Evolutionary conservation across 2,329 filamentous ascomycete species (phyloP).

Genomic region (Aschersonia sp.): DNA sequence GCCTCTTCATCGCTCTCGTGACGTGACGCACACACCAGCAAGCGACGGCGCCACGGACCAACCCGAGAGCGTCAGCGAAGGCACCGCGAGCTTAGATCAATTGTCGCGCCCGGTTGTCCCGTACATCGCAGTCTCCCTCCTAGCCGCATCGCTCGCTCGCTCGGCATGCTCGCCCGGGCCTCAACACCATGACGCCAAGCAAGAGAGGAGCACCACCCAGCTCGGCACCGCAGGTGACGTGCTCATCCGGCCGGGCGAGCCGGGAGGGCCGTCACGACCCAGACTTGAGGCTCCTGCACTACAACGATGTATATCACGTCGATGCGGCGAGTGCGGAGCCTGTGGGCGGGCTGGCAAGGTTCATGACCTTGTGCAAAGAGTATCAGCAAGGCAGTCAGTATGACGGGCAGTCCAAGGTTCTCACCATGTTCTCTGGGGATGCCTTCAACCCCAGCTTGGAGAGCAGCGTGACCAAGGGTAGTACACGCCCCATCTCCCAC

Average conservation of each 20-base stretch:
- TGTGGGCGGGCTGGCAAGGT: constrained; percentile 66
- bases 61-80: no score
- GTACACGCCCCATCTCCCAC: no score
- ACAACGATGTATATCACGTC: constrained; percentile 89
- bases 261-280: constrained; percentile 22
- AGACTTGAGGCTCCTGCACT: constrained; percentile 72
- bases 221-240: constrained; percentile 13
- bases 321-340: constrained; percentile 64
- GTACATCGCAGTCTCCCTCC: no score
- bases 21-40: no score
- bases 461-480: constrained; percentile 75
- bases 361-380: constrained; percentile 63
- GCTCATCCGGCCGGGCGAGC: constrained; percentile 7
- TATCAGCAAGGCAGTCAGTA: constrained; percentile 53
- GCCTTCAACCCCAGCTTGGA: constrained; percentile 86
- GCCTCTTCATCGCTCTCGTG: no score
- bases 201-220: constrained; percentile 6
- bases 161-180: background rate
- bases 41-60: no score
- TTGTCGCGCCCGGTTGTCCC: no score
- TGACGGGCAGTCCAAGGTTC: constrained; percentile 44
- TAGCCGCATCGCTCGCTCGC: no score
- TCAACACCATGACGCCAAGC: background rate
- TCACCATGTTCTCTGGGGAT: constrained; percentile 84
- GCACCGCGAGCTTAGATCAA: no score